Percentiles rank a stretch among this genome's conserved stretches.
Conservation (phyloP, 2,329 filamentous ascomycete genomes). For the Emergomyces orientalis region DNA sequence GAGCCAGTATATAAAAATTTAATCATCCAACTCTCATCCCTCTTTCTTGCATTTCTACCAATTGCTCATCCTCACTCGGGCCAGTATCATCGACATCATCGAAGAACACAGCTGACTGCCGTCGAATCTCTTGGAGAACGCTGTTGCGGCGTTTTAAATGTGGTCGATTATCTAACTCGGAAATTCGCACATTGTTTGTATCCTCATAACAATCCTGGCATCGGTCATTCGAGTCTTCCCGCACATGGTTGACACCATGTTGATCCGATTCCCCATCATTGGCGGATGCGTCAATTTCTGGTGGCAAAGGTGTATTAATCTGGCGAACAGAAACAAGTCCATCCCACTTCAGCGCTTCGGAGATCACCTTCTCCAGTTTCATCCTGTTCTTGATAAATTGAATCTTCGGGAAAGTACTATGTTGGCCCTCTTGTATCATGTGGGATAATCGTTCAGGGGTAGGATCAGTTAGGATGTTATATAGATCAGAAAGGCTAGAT, state of each 20-base stretch:
- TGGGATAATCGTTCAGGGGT: slow-evolving; percentile 62
- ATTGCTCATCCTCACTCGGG: slow-evolving; percentile 12
- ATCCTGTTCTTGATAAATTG: slow-evolving; percentile 84
- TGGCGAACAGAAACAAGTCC: slow-evolving; percentile 16
- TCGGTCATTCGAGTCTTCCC: background rate
- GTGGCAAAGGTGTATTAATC: background rate
- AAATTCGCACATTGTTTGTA: slow-evolving; percentile 17
- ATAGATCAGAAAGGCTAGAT: slow-evolving; percentile 67
- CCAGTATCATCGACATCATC: slow-evolving; percentile 29
- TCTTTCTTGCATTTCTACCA: background rate
- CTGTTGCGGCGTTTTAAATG: slow-evolving; percentile 23
- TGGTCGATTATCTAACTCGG: slow-evolving; percentile 17
- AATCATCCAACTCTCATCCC: background rate
- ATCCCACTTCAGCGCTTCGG: slow-evolving; percentile 42
- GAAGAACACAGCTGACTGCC: slow-evolving; percentile 41
- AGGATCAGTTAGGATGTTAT: slow-evolving; percentile 77
- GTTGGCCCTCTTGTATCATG: slow-evolving; percentile 86
- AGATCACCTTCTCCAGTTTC: slow-evolving; percentile 64
- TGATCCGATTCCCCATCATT: background rate
- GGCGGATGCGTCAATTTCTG: background rate
- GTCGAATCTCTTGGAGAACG: slow-evolving; percentile 36
- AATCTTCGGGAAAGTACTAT: slow-evolving; percentile 81
- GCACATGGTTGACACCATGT: background rate
- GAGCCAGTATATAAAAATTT: background rate
- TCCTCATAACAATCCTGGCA: background rate